Evolutionary conservation across 805 yeast genomes (phyloP).

Genomic region (Vanderwaltozyma tropicalis): DNA sequence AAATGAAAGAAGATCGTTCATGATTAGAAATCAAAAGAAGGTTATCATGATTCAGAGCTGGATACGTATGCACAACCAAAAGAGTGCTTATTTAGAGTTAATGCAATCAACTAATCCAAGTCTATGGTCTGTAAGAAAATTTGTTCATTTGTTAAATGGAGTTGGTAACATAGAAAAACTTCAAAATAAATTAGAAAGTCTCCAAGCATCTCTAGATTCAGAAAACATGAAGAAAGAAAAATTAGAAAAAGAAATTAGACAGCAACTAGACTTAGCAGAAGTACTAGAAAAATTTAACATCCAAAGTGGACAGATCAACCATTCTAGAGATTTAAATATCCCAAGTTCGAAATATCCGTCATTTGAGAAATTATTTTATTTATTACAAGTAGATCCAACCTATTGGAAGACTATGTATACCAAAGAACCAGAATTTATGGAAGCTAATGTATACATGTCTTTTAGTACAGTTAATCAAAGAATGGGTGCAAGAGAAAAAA

Average conservation of each 20-base stretch:
- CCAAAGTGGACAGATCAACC: not conserved
- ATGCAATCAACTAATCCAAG: constrained; percentile 69
- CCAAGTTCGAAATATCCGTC: constrained; percentile 14
- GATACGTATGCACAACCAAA: constrained; percentile 57
- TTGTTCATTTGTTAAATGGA: constrained; percentile 64
- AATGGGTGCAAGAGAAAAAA: constrained; percentile 52
- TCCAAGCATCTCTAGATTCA: constrained; percentile 58
- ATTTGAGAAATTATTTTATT: constrained; percentile 69
- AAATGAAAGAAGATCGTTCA: constrained; percentile 34
- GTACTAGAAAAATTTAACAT: constrained; percentile 54
- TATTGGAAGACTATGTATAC: constrained; percentile 53
- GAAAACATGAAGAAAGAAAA: constrained; percentile 61
- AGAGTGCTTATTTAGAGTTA: constrained; percentile 62
- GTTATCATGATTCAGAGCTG: constrained; percentile 66
- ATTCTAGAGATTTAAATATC: not conserved
- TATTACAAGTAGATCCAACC: constrained; percentile 72
- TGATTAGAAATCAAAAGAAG: constrained; percentile 42
- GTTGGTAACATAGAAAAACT: constrained; percentile 65
- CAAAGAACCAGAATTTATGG: constrained; percentile 23
- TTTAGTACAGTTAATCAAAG: constrained; percentile 23
- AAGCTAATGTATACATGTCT: constrained; percentile 20
- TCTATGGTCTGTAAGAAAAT: constrained; percentile 60
- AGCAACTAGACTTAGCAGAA: constrained; percentile 68
- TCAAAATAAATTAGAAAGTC: constrained; percentile 56
- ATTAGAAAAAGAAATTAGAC: constrained; percentile 63